These are phyloP conservation scores for Rosa hybrid DNA, from an alignment of 331 rosid genomes.

Conservation along the genomic window DNA sequence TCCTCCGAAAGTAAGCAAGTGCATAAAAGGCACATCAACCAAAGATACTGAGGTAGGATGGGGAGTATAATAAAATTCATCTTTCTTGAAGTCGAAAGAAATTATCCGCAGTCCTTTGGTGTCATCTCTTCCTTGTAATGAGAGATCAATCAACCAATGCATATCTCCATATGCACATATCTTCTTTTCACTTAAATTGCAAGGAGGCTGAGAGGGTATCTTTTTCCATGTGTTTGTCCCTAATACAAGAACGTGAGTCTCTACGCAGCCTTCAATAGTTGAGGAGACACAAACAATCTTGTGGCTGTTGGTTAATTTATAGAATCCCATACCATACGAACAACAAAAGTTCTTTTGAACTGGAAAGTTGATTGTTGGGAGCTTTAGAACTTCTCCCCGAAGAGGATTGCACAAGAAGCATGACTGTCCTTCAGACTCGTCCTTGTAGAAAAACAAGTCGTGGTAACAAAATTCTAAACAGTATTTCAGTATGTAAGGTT, in stretches of 20 bases:
- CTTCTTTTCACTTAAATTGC: not conserved
- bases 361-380: not conserved
- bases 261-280: not conserved
- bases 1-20: not conserved
- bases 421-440: not conserved
- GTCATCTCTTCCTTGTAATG: not conserved
- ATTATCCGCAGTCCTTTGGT: not conserved
- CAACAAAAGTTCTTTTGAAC: not conserved
- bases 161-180: not conserved
- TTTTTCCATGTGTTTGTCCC: not conserved
- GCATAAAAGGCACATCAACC: not conserved
- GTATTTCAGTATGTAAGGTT: not conserved
- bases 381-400: not conserved
- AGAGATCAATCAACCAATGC: not conserved
- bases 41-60: not conserved
- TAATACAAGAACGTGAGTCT: not conserved
- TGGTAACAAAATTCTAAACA: not conserved
- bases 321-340: not conserved
- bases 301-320: not conserved
- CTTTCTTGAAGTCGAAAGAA: slow-evolving; percentile 1
- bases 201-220: not conserved
- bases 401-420: not conserved
- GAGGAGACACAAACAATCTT: not conserved
- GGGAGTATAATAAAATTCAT: not conserved
- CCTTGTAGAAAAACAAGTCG: not conserved